These are phyloP conservation scores for Vaccinium corymbosum DNA, from an alignment of 148 eudicot genomes.

Conservation along the genomic window DNA sequence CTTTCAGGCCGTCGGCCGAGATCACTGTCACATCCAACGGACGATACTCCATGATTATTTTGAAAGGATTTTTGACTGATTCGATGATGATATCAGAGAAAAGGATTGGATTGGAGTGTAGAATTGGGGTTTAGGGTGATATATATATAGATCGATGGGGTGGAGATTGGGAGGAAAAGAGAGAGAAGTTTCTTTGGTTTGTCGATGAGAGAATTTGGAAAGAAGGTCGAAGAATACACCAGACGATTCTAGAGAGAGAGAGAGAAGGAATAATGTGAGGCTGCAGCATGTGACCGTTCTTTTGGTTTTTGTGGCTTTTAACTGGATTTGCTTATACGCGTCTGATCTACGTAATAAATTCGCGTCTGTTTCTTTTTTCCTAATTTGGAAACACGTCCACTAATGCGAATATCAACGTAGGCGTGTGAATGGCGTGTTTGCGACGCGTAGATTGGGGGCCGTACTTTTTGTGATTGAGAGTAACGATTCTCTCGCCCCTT, in stretches of 20 bases:
- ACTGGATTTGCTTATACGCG: too few relatives aligned
- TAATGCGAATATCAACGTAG: background rate
- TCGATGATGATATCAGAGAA: too few relatives aligned
- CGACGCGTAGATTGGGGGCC: background rate
- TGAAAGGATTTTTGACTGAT: background rate
- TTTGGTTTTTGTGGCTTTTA: too few relatives aligned
- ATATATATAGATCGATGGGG: background rate
- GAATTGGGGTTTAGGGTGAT: background rate
- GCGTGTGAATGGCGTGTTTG: background rate
- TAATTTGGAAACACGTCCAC: background rate
- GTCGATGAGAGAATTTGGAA: background rate
- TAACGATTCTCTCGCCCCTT: too few relatives aligned
- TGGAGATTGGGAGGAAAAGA: background rate
- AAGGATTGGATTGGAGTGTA: background rate
- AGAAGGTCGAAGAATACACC: background rate
- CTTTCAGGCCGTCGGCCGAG: conserved; percentile 48
- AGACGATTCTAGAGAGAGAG: background rate
- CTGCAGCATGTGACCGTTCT: too few relatives aligned
- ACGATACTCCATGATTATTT: conserved; percentile 32
- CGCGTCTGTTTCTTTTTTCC: background rate
- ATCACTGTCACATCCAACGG: conserved; percentile 49
- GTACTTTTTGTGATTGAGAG: too few relatives aligned
- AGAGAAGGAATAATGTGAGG: too few relatives aligned
- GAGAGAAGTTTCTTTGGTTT: background rate
- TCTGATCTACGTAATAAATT: too few relatives aligned